Evolutionary conservation across 768 basidiomycete genomes (phyloP).

Genomic region (Coprinopsis strossmayeri): DNA sequence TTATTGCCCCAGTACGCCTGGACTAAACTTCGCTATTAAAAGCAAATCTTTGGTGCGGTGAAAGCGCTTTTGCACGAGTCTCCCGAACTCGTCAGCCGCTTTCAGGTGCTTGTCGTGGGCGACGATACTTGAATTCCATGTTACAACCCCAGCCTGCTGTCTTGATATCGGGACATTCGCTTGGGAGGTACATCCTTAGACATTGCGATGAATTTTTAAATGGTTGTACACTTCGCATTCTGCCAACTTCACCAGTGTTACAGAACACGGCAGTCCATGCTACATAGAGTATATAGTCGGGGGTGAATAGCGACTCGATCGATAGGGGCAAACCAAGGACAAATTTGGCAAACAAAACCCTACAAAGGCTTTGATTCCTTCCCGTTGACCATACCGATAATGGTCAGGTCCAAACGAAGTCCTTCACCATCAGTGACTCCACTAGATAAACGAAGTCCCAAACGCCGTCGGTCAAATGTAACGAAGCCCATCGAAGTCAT

Average conservation of each 20-base stretch:
- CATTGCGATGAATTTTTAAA: too few relatives aligned
- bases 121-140: not conserved
- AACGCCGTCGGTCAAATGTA: not conserved
- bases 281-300: too few relatives aligned
- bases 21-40: not conserved
- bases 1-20: not conserved
- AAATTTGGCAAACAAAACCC: not conserved
- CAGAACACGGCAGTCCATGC: too few relatives aligned
- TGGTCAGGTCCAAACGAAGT: not conserved
- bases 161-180: too few relatives aligned
- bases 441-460: not conserved
- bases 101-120: not conserved
- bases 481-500: constrained; percentile 10
- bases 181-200: too few relatives aligned
- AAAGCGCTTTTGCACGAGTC: not conserved
- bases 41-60: not conserved
- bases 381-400: not conserved
- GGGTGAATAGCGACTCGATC: too few relatives aligned
- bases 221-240: too few relatives aligned
- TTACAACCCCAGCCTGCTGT: too few relatives aligned
- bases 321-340: not conserved
- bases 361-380: not conserved
- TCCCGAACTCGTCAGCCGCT: not conserved
- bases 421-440: not conserved
- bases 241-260: too few relatives aligned